Base-by-base conservation (phyloP, 1,284 basidiomycete species). In the Microbotryum intermedium region DNA sequence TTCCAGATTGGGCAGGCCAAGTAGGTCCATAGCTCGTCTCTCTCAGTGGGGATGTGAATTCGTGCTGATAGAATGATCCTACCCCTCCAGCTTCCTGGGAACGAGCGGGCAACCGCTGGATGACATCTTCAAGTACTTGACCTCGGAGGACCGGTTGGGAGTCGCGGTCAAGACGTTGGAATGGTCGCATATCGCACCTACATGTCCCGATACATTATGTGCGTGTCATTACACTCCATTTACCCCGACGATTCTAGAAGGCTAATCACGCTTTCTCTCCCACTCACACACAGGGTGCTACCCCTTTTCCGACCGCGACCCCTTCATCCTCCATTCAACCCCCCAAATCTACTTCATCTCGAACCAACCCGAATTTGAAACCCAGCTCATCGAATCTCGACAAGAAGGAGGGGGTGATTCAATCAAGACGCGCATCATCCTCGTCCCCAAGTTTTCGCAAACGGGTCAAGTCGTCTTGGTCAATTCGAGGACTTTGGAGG, bases 131-230 rank as follows among this genome's bases (percentile, higher is more conserved):
- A 94, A 91, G 74, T 98, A 99, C 76, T 78, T 93, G 18, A 68
- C 69, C 6, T 58, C 64, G 29, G 69, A 82, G 57, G 84, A 85
- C 28, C 62, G 28, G 79, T 74, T 97, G 44, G 80, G 80, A 5
- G 82, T 97, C 70, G 84, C 90, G 4, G 80, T 83, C 65, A 80
- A 85, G 52, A 93, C 90, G 18, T 79, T 99, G 13, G 83, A 82
- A 71, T 98, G 93, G 95, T 81, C 90, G 63, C 95, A 98, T 76
- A 83, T 97, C 69, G 94, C 95, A 11, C 95, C 95, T 0, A 98
- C 94, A 1, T 92, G 94, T 16, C 95, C 95, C 16, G 95, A 99
- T 75, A 99, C 95, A 1, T 80, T 99, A 2, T 97, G 81, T 80
- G 60, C 69, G 78, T 72, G n/a, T 16, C 34, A 44, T 21, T 29